Percentiles rank a stretch among this genome's conserved stretches.
phyloP scores from a whole-genome alignment of 495 filamentous ascomycete genomes.

The Cladorrhinum samala region DNA sequence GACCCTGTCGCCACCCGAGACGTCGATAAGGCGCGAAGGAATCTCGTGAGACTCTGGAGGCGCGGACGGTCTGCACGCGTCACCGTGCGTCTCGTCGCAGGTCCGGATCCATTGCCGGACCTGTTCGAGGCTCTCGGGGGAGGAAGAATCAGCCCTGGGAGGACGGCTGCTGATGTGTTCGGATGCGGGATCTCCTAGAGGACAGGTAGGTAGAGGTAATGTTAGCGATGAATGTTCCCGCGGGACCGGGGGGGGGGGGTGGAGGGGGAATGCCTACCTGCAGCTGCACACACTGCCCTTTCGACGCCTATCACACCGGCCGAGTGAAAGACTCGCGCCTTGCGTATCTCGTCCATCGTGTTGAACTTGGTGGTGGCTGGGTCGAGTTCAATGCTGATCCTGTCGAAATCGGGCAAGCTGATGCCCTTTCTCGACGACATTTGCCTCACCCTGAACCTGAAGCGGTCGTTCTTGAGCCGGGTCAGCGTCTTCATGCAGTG shows the following conservation, averaged over 20 bases:
- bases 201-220: neutral
- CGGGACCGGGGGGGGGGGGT: no score
- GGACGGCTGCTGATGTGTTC: conserved; percentile 1
- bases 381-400: neutral
- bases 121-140: neutral
- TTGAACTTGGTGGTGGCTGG: neutral
- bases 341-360: neutral
- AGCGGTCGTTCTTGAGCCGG: neutral
- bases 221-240: neutral
- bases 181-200: neutral
- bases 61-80: neutral
- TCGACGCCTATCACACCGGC: conserved; percentile 1
- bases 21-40: conserved; percentile 12
- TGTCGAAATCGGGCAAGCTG: conserved; percentile 1
- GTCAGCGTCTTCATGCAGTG: conserved; percentile 6
- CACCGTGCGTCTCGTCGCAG: conserved; percentile 2
- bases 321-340: conserved; percentile 1
- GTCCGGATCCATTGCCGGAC: conserved; percentile 5
- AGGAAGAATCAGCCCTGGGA: conserved; percentile 1
- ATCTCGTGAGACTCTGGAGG: neutral
- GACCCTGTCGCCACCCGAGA: neutral
- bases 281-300: neutral
- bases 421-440: neutral
- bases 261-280: no score
- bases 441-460: neutral